These are phyloP conservation scores for Bisporella sp. DNA, from an alignment of 2,329 filamentous ascomycete genomes.

Conservation along the genomic window DNA sequence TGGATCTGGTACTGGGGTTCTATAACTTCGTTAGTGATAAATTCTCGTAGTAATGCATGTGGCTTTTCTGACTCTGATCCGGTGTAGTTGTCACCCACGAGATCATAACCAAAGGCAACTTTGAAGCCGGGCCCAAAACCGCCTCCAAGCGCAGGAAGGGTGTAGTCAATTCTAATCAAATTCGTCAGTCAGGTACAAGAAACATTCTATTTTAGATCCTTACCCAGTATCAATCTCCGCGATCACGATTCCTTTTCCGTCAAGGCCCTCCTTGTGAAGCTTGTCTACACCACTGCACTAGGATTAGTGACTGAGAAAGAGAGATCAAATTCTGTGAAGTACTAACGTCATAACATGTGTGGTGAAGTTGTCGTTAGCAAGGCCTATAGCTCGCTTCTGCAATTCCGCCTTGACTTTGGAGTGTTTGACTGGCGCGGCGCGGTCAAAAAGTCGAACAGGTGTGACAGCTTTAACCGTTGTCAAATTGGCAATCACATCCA, in stretches of 20 bases:
- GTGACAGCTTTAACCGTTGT: background rate
- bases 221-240: background rate
- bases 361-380: background rate
- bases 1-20: background rate
- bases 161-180: conserved; percentile 44
- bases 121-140: conserved; percentile 55
- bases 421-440: background rate
- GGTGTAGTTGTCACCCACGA: conserved; percentile 42
- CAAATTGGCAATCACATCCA: background rate
- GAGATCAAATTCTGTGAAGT: background rate
- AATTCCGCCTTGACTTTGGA: background rate
- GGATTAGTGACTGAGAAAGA: background rate
- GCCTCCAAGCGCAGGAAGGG: conserved; percentile 55
- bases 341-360: background rate
- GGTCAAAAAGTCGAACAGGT: background rate
- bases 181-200: background rate
- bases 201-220: background rate
- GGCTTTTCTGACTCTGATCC: background rate
- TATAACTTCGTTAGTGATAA: background rate
- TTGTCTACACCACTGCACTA: background rate
- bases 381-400: background rate
- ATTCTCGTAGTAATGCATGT: too few species aligned
- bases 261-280: background rate
- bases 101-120: conserved; percentile 49
- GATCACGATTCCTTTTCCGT: background rate